Percentiles rank a stretch among this genome's conserved stretches.
Evolutionary conservation across 768 basidiomycete species (phyloP).

Genomic region (Tephrocybe sp.): DNA sequence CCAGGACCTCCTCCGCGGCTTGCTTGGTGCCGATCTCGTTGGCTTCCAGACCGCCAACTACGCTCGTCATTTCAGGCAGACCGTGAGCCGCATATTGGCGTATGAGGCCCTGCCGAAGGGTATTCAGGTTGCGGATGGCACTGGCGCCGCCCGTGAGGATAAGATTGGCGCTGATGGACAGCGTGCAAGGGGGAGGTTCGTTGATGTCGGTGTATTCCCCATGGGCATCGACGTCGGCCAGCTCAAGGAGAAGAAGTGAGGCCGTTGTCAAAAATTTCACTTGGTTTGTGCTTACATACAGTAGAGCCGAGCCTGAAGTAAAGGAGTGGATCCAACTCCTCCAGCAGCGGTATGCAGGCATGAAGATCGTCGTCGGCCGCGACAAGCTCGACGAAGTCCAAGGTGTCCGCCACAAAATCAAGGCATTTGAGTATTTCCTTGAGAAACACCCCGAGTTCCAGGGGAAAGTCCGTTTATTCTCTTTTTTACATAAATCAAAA

Average conservation of each 20-base stretch:
- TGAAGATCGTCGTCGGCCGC: slow-evolving; percentile 85
- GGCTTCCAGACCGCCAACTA: slow-evolving; percentile 90
- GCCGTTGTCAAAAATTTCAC: slow-evolving; percentile 6
- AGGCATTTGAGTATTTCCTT: slow-evolving; percentile 81
- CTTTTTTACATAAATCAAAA: background rate
- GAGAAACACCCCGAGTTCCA: slow-evolving; percentile 79
- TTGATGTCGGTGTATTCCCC: slow-evolving; percentile 86
- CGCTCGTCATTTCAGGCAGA: slow-evolving; percentile 85
- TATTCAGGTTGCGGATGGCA: slow-evolving; percentile 56
- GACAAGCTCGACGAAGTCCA: slow-evolving; percentile 90
- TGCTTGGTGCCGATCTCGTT: slow-evolving; percentile 92
- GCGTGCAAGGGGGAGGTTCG: slow-evolving; percentile 56
- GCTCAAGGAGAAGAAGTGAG: slow-evolving; percentile 68
- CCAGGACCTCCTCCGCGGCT: slow-evolving; percentile 75
- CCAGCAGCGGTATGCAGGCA: slow-evolving; percentile 79
- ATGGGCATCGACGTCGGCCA: slow-evolving; percentile 85
- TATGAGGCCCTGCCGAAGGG: slow-evolving; percentile 85
- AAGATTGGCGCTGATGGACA: slow-evolving; percentile 14
- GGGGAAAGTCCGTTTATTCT: slow-evolving; percentile 50
- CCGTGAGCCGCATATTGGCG: slow-evolving; percentile 75
- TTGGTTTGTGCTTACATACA: slow-evolving; percentile 1
- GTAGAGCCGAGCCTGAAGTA: slow-evolving; percentile 73
- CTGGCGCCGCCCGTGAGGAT: slow-evolving; percentile 21
- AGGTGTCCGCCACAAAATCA: slow-evolving; percentile 82
- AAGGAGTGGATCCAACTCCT: slow-evolving; percentile 79